Evolutionary conservation across 331 rosid species (phyloP), one percentile per base, ranked within the genome.

Genomic region (Pyracantha coccinea): DNA sequence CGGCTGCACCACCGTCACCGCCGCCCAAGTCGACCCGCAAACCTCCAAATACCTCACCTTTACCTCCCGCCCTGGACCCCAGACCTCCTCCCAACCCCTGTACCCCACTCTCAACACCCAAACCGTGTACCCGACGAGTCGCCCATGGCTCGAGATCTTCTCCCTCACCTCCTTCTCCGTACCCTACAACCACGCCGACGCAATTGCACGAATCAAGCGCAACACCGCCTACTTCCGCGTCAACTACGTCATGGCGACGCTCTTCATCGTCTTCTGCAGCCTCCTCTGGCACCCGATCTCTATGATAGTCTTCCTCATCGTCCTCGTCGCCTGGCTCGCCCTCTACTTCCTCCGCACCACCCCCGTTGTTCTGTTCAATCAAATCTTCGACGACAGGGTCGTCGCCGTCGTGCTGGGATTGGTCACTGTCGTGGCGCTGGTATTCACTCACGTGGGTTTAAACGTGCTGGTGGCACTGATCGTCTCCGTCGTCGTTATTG

Each of bases 101-200:
- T 3, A 35, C 32, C 53, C 35, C 16, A 15, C 35, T 5, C 27
- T 58, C 55, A 35, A 85, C 14, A 79, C 84, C 32, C 89, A 71
- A 44, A 27, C 85, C 41, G 73, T 74, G 41, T 65, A 84, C 66
- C 78, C 88, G 20, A 77, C 83, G 28, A 55, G 77, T 66, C 92
- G 97, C 2, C 90, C 96, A 17, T 93, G 98, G 98, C 81, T 73
- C 35, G 92, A 89, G 76, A 84, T 93, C 68, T 74, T 93, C 52
- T 84, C 81, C 72, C 12, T 81, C 61, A 77, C 88, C 13, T 77
- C 91, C 59, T 25, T 93, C 67, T 87, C 97, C 33, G 77, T 80
- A 4, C 97, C 97, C 4, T 11, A 1, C 21, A 69, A 79, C 75
- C 86, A 87, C 77, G 76, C 83, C 66, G 97, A 86, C 66, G 95